Percentiles rank a stretch among this genome's conserved stretches.
phyloP scores from a whole-genome alignment of 306 rosid genomes.

The Cucurbita ficifolia region DNA sequence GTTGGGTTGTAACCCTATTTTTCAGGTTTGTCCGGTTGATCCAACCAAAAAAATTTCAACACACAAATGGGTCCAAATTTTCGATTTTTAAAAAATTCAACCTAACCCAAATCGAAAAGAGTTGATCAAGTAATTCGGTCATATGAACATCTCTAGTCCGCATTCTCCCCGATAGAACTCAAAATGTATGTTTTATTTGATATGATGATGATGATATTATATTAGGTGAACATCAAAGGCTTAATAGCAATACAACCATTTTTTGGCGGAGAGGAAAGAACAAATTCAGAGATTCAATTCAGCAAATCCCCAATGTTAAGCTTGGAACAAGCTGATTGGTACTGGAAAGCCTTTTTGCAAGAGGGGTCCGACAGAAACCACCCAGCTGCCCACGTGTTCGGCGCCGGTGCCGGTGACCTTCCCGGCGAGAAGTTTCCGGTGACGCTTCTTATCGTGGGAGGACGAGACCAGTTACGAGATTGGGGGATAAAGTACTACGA shows the following conservation, averaged over 20 bases:
- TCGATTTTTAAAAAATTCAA: too few species aligned
- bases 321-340: constrained; percentile 6
- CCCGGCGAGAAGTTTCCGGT: constrained; percentile 8
- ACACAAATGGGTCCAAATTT: too few species aligned
- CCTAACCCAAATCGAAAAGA: too few species aligned
- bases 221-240: background rate
- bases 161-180: too few species aligned
- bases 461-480: constrained; percentile 17
- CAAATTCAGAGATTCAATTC: constrained; percentile 10
- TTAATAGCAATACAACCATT: constrained; percentile 17
- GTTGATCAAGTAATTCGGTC: too few species aligned
- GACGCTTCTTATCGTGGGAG: constrained; percentile 11
- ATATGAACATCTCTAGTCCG: too few species aligned
- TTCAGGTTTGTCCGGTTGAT: too few species aligned
- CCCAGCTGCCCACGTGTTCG: constrained; percentile 10
- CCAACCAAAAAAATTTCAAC: too few species aligned
- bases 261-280: constrained; percentile 15
- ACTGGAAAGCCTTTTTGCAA: constrained; percentile 19
- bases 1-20: too few species aligned
- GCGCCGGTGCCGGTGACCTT: constrained; percentile 9
- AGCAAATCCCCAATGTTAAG: background rate
- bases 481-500: constrained; percentile 19
- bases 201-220: too few species aligned
- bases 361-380: constrained; percentile 13
- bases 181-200: too few species aligned